Percentiles rank a stretch among this genome's conserved stretches.
Evolutionary conservation across 2,329 filamentous ascomycete genomes (phyloP).

Genomic region (Aspergillus fumigatus): DNA sequence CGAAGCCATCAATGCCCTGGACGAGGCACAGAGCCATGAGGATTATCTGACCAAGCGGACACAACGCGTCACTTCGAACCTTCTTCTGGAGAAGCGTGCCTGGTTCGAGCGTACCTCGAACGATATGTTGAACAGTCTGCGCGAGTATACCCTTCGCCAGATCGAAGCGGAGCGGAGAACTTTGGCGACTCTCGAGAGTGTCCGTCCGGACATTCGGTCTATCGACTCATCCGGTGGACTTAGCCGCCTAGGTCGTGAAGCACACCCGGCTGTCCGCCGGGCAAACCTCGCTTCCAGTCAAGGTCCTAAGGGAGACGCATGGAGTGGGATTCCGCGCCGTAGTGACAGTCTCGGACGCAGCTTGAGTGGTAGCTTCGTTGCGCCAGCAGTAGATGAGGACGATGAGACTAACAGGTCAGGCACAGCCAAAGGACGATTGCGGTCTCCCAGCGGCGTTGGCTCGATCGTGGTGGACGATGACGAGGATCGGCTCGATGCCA

Average conservation of each 20-base stretch:
- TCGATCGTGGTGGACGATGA: constrained; percentile 57
- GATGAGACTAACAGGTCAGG: constrained; percentile 49
- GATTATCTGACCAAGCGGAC: constrained; percentile 79
- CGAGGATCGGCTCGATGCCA: constrained; percentile 89
- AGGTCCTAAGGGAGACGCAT: constrained; percentile 95
- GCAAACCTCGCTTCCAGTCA: constrained; percentile 79
- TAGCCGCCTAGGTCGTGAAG: constrained; percentile 81
- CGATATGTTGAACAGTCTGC: constrained; percentile 77
- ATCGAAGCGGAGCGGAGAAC: constrained; percentile 94
- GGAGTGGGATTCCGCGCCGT: constrained; percentile 87
- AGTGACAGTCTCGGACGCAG: constrained; percentile 74
- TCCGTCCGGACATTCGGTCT: constrained; percentile 84
- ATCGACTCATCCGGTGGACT: constrained; percentile 90
- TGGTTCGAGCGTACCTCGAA: constrained; percentile 85
- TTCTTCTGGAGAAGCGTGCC: constrained; percentile 79
- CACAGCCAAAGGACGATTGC: constrained; percentile 42
- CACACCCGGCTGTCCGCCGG: constrained; percentile 71
- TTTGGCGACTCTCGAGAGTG: constrained; percentile 85
- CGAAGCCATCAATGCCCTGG: constrained; percentile 85
- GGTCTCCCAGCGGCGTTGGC: constrained; percentile 43
- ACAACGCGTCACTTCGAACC: constrained; percentile 79
- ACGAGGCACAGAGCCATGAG: constrained; percentile 81
- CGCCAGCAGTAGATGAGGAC: constrained; percentile 60
- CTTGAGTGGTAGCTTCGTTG: constrained; percentile 67
- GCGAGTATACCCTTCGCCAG: constrained; percentile 89